Percentiles rank a stretch among this genome's conserved stretches.
Evolutionary conservation across 352 stramenopile genomes (phyloP).

Genomic region (Phytophthora sp.): DNA sequence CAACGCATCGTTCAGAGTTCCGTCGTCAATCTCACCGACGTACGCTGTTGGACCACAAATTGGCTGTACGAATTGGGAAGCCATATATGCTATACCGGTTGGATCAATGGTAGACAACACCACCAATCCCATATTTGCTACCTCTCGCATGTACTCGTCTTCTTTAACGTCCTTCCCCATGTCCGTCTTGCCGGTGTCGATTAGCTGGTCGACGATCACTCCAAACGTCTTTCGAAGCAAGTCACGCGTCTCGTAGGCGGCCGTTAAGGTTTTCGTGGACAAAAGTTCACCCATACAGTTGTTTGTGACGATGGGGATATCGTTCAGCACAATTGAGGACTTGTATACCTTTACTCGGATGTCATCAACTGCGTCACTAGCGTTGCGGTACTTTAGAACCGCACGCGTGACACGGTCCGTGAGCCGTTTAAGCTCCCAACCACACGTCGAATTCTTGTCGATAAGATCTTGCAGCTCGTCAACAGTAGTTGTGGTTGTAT

Average conservation of each 20-base stretch:
- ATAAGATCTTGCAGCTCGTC: conserved; percentile 27
- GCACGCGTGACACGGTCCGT: conserved; percentile 24
- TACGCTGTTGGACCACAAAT: conserved; percentile 52
- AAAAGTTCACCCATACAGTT: conserved; percentile 33
- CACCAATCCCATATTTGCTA: conserved; percentile 35
- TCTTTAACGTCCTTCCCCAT: conserved; percentile 23
- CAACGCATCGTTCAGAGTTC: conserved; percentile 41
- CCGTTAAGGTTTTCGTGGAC: conserved; percentile 5
- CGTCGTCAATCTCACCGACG: conserved; percentile 50
- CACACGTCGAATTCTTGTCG: conserved; percentile 26
- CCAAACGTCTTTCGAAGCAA: conserved; percentile 34
- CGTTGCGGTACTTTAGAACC: conserved; percentile 25
- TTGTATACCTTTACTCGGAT: conserved; percentile 33
- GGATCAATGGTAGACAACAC: conserved; percentile 41
- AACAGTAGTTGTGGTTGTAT: conserved; percentile 10
- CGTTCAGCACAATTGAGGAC: conserved; percentile 34
- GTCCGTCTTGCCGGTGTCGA: conserved; percentile 33
- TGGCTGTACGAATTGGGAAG: conserved; percentile 54
- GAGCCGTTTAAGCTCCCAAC: conserved; percentile 29
- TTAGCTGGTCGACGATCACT: conserved; percentile 35
- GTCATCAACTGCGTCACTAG: background rate
- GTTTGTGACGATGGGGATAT: conserved; percentile 39
- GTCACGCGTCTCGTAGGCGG: conserved; percentile 29
- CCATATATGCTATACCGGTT: conserved; percentile 51
- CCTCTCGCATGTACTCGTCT: conserved; percentile 39